phyloP scores from a whole-genome alignment of 805 yeast species.

The Ogataea kodamae region DNA sequence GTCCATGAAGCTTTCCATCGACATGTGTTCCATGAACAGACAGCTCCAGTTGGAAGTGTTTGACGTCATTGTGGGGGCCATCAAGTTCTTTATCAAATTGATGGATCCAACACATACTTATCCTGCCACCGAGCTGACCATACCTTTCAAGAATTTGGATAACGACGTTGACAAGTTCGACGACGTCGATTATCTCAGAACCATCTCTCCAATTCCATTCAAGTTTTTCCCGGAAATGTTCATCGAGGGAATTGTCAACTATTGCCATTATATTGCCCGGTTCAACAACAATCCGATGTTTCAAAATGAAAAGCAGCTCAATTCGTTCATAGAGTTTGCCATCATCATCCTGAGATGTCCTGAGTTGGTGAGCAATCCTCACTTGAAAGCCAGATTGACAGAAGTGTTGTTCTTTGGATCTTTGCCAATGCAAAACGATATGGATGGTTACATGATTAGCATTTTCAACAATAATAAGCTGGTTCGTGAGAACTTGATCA shows the following conservation, averaged over 20 bases:
- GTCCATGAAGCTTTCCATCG: conserved; percentile 54
- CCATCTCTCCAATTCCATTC: conserved; percentile 70
- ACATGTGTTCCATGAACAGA: conserved; percentile 57
- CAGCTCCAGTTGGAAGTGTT: conserved; percentile 61
- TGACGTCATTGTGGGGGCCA: conserved; percentile 74
- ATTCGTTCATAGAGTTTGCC: conserved; percentile 63
- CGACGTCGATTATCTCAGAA: conserved; percentile 66
- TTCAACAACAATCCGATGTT: conserved; percentile 56
- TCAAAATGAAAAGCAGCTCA: conserved; percentile 47
- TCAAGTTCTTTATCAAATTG: conserved; percentile 64
- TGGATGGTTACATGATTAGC: conserved; percentile 70
- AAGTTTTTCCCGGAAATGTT: conserved; percentile 81
- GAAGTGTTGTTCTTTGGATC: conserved; percentile 79
- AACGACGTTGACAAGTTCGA: conserved; percentile 67
- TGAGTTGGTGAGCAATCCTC: conserved; percentile 85
- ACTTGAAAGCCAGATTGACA: conserved; percentile 78
- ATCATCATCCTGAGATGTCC: conserved; percentile 79
- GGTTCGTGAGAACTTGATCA: conserved; percentile 64
- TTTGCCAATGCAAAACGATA: conserved; percentile 48
- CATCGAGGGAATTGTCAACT: conserved; percentile 76
- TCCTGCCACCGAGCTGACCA: conserved; percentile 47
- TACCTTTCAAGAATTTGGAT: conserved; percentile 59
- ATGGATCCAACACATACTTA: conserved; percentile 69
- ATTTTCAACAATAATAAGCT: conserved; percentile 61
- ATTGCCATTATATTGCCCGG: conserved; percentile 58